A percentile compares a stretch with the other conserved stretches of the same genome.
Evolutionary conservation across 768 basidiomycete species (phyloP).

Genomic region (Leccinum variicolor): DNA sequence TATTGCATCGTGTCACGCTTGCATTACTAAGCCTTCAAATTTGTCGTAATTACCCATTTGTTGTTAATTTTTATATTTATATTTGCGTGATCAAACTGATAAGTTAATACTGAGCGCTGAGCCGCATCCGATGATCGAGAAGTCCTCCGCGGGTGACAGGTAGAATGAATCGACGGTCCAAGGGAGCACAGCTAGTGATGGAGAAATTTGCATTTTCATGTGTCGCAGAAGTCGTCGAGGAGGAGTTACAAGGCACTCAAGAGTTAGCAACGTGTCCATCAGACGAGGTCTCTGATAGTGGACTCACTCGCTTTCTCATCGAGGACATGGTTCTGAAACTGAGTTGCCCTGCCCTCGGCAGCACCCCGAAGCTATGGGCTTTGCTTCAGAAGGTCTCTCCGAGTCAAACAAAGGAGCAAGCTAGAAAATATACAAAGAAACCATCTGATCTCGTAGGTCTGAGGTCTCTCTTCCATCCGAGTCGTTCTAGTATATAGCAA

Average conservation of each 20-base stretch:
- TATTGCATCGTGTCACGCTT: too few species aligned
- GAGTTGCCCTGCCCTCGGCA: not conserved
- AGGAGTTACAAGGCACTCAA: not conserved
- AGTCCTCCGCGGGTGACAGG: not conserved
- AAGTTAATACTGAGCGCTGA: too few species aligned
- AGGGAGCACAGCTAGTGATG: not conserved
- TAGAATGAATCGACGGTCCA: not conserved
- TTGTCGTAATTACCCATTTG: too few species aligned
- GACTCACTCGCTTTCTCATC: not conserved
- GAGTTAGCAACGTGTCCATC: not conserved
- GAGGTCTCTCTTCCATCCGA: not conserved
- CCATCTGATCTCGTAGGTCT: not conserved
- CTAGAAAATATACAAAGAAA: not conserved
- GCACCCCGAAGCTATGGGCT: not conserved
- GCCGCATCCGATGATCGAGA: not conserved
- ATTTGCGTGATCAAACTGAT: too few species aligned
- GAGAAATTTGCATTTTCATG: not conserved
- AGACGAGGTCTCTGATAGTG: not conserved
- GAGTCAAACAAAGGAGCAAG: not conserved
- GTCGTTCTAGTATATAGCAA: too few species aligned
- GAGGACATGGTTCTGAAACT: not conserved
- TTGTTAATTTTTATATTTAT: too few species aligned
- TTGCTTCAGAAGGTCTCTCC: not conserved
- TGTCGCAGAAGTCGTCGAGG: not conserved
- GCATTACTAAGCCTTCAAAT: too few species aligned